A percentile compares a stretch with the other conserved stretches of the same genome.
Evolutionary conservation across 805 yeast genomes (phyloP).

Genomic region (Starmerella bombi): DNA sequence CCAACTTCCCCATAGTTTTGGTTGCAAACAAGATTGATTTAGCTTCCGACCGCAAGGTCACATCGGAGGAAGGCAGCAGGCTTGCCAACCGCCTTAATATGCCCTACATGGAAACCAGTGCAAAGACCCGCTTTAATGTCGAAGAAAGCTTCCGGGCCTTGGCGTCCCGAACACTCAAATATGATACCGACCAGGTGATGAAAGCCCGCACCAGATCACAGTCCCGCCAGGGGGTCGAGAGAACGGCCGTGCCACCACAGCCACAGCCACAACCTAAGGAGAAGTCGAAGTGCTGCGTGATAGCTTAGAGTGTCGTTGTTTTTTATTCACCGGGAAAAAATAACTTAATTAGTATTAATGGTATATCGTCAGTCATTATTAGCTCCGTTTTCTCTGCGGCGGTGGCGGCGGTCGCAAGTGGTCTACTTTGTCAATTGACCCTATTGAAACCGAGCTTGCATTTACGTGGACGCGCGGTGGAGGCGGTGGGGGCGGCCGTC

Average conservation of each 20-base stretch:
- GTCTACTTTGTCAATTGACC: slow-evolving; percentile 6
- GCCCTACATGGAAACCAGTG: slow-evolving; percentile 76
- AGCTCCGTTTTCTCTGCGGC: slow-evolving; percentile 4
- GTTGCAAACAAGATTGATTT: slow-evolving; percentile 86
- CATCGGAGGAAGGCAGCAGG: slow-evolving; percentile 71
- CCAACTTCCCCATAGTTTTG: slow-evolving; percentile 60
- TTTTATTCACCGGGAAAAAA: no score
- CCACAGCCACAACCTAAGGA: slow-evolving; percentile 8
- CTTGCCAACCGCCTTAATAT: slow-evolving; percentile 52
- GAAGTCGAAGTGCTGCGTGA: slow-evolving; percentile 10
- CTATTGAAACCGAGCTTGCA: slow-evolving; percentile 6
- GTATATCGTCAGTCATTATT: no score
- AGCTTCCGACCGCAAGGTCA: slow-evolving; percentile 61
- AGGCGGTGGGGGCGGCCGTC: slow-evolving; percentile 3
- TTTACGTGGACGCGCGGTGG: slow-evolving; percentile 1
- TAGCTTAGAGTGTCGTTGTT: slow-evolving; percentile 1
- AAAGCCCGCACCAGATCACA: slow-evolving; percentile 11
- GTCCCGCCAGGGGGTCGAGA: slow-evolving; percentile 4
- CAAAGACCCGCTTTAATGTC: slow-evolving; percentile 81
- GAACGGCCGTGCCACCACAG: slow-evolving; percentile 4
- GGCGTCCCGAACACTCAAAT: slow-evolving; percentile 24
- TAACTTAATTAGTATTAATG: no score
- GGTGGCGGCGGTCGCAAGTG: slow-evolving; percentile 15
- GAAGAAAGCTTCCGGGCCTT: slow-evolving; percentile 64
- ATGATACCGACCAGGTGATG: slow-evolving; percentile 16